Conservation (phyloP, 352 stramenopile genomes). For the Pythium folliculosum region DNA sequence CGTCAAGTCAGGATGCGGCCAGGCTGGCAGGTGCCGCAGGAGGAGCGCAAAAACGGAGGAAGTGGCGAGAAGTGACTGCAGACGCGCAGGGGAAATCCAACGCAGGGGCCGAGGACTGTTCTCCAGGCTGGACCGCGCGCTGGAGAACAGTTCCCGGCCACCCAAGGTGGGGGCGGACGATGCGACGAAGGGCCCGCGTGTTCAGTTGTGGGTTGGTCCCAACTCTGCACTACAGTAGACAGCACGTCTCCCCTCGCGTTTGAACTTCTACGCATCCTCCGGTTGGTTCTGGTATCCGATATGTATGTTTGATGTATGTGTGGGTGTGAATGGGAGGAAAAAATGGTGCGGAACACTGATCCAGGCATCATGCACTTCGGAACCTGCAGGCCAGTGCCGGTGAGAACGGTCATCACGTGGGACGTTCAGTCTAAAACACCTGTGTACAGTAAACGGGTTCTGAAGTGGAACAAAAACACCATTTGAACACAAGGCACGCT, state of each 20-base stretch:
- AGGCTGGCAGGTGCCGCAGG: slow-evolving; percentile 7
- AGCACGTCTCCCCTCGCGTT: neutral
- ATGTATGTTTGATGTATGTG: neutral
- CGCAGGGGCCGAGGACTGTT: no score
- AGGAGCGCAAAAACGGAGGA: neutral
- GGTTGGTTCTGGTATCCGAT: no score
- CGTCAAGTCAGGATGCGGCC: neutral
- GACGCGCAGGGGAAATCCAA: no score
- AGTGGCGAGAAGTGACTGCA: slow-evolving; percentile 2
- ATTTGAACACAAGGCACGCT: neutral
- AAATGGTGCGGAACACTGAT: neutral
- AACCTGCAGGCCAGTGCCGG: neutral
- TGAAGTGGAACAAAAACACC: neutral
- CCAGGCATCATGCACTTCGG: neutral
- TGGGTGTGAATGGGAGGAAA: neutral
- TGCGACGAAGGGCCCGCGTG: slow-evolving; percentile 1
- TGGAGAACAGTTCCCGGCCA: slow-evolving; percentile 1
- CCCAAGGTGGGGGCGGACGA: neutral
- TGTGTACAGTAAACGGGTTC: no score
- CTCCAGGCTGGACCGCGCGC: neutral
- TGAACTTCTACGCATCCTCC: neutral
- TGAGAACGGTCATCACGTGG: neutral
- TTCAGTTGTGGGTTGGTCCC: neutral
- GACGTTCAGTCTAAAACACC: neutral
- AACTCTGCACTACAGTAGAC: slow-evolving; percentile 7